These are phyloP conservation scores for Aspergillus persii DNA, from an alignment of 2,329 filamentous ascomycete species.

Conservation along the genomic window DNA sequence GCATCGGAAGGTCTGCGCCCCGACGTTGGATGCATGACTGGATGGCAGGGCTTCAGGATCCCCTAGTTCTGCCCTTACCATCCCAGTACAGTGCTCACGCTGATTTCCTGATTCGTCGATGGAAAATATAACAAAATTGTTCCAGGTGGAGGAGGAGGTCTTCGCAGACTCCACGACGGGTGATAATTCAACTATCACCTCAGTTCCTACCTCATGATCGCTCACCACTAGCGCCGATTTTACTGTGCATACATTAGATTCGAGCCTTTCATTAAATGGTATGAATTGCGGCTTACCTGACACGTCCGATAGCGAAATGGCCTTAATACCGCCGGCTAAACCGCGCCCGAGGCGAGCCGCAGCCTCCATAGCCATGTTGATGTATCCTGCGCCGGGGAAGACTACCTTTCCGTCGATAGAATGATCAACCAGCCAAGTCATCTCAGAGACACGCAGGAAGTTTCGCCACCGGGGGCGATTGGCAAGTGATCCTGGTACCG, in stretches of 20 bases:
- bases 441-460: slow-evolving; percentile 2
- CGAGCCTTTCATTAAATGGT: not conserved
- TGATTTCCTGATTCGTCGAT: not conserved
- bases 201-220: slow-evolving; percentile 1
- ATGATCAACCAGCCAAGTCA: slow-evolving; percentile 6
- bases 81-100: slow-evolving; percentile 1
- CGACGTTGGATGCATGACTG: not conserved
- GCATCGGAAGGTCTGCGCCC: not conserved
- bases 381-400: slow-evolving; percentile 7
- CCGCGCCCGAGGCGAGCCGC: not conserved
- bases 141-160: not conserved
- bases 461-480: slow-evolving; percentile 3
- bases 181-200: not conserved
- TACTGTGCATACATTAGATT: not conserved
- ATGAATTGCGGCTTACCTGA: not conserved
- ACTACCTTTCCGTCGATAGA: slow-evolving; percentile 2
- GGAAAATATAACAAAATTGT: slow-evolving; percentile 2
- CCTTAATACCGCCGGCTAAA: not conserved
- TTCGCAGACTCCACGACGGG: not conserved
- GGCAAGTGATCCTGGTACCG: not conserved
- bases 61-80: not conserved
- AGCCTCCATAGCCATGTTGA: slow-evolving; percentile 6
- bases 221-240: not conserved
- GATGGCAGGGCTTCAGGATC: not conserved
- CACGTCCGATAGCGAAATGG: not conserved